Conservation (phyloP, 805 yeast genomes). For the Candida namnaoensis region DNA sequence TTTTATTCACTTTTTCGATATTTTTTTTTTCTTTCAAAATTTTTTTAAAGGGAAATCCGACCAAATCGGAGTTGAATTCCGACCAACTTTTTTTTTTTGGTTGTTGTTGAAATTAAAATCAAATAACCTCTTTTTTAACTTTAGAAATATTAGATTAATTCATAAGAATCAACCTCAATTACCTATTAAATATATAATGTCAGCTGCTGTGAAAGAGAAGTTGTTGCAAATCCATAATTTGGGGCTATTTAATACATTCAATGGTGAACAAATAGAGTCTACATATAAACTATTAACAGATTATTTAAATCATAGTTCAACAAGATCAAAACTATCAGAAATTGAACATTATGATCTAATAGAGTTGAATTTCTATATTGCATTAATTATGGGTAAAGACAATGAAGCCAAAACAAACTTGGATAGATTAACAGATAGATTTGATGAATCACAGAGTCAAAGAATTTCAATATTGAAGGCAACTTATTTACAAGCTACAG, state of each 20-base stretch:
- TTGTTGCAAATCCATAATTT: too few relatives aligned
- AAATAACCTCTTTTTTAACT: too few relatives aligned
- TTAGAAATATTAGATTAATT: too few relatives aligned
- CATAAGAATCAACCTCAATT: too few relatives aligned
- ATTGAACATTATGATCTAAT: conserved; percentile 45
- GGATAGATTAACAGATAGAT: conserved; percentile 58
- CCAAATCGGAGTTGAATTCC: too few relatives aligned
- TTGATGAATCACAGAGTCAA: conserved; percentile 48
- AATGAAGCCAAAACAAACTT: conserved; percentile 60
- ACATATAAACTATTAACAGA: conserved; percentile 29
- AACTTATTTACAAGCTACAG: conserved; percentile 47
- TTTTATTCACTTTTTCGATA: too few relatives aligned
- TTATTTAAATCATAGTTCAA: conserved; percentile 14
- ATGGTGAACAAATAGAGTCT: conserved; percentile 32
- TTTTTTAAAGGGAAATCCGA: too few relatives aligned
- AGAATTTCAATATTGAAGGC: conserved; percentile 48
- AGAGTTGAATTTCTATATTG: conserved; percentile 65
- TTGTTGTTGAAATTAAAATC: too few relatives aligned
- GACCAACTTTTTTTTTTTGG: too few relatives aligned
- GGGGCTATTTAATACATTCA: conserved; percentile 15
- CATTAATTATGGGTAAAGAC: conserved; percentile 56
- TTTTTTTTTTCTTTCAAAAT: too few relatives aligned
- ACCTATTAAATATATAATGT: too few relatives aligned
- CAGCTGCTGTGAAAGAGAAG: too few relatives aligned
- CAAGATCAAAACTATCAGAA: conserved; percentile 15